These are phyloP conservation scores for Xylaria sp. DNA, from an alignment of 2,329 filamentous ascomycete genomes.

Conservation along the genomic window DNA sequence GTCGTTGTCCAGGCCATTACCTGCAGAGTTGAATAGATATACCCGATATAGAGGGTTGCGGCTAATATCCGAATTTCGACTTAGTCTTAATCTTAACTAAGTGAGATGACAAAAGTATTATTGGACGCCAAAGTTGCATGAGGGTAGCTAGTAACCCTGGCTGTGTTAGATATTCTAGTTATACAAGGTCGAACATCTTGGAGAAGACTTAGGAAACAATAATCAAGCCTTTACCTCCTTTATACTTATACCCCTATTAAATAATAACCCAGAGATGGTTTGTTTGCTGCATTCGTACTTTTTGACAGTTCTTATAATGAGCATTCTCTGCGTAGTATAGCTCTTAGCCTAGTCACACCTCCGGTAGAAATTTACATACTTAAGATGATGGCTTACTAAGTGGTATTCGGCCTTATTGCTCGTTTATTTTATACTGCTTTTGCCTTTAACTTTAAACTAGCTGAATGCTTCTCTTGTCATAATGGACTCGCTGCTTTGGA, in stretches of 20 bases:
- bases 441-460: background rate
- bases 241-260: background rate
- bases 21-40: conserved; percentile 26
- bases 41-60: background rate
- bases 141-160: background rate
- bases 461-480: background rate
- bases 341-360: too few species aligned
- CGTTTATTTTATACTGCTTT: background rate
- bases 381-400: too few species aligned
- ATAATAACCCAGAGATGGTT: background rate
- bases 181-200: background rate
- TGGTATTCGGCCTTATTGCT: background rate
- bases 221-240: background rate
- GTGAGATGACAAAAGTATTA: too few species aligned
- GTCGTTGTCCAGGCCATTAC: conserved; percentile 27
- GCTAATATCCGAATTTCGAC: background rate
- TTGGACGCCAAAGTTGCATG: background rate
- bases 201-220: background rate
- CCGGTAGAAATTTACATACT: too few species aligned
- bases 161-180: background rate
- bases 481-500: background rate
- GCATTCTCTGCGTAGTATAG: background rate
- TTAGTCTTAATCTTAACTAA: background rate
- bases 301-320: background rate
- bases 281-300: background rate